Conservation (phyloP, 2,329 filamentous ascomycete species). For the Orbilia ellipsospora region DNA sequence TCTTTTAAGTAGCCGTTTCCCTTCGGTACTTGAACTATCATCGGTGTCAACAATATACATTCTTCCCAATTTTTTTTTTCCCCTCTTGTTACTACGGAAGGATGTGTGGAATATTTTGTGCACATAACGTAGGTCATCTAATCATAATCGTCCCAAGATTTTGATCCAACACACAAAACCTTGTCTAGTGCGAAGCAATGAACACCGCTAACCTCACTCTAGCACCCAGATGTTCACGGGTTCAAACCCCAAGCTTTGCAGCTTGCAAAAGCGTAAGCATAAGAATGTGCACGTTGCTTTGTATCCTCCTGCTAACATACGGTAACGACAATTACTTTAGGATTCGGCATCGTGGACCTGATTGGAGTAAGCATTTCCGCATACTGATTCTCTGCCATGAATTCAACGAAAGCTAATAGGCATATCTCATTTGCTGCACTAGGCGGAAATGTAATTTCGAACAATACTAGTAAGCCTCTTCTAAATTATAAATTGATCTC, state of each 20-base stretch:
- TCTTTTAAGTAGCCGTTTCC: too few species aligned
- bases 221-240: slow-evolving; percentile 89
- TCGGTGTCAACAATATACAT: too few species aligned
- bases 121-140: slow-evolving; percentile 33
- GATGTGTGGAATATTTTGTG: slow-evolving; percentile 55
- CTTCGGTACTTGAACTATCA: too few species aligned
- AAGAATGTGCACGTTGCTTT: slow-evolving; percentile 14
- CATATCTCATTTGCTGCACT: slow-evolving; percentile 17
- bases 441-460: slow-evolving; percentile 89
- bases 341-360: slow-evolving; percentile 93
- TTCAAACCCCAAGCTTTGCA: slow-evolving; percentile 95
- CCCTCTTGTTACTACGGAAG: not conserved
- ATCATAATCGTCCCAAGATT: not conserved
- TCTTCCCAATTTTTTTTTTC: too few species aligned
- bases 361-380: slow-evolving; percentile 83
- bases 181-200: not conserved
- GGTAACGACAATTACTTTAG: slow-evolving; percentile 65
- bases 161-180: not conserved
- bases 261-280: slow-evolving; percentile 89
- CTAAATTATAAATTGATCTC: not conserved
- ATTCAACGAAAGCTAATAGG: too few species aligned
- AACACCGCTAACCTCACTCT: slow-evolving; percentile 29
- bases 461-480: slow-evolving; percentile 81
- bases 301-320: slow-evolving; percentile 58
- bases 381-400: slow-evolving; percentile 49